Percentiles rank a stretch among this genome's conserved stretches.
These are phyloP conservation scores for Penicillium sp. DNA, from an alignment of 2,329 filamentous ascomycete species.

Conservation along the genomic window DNA sequence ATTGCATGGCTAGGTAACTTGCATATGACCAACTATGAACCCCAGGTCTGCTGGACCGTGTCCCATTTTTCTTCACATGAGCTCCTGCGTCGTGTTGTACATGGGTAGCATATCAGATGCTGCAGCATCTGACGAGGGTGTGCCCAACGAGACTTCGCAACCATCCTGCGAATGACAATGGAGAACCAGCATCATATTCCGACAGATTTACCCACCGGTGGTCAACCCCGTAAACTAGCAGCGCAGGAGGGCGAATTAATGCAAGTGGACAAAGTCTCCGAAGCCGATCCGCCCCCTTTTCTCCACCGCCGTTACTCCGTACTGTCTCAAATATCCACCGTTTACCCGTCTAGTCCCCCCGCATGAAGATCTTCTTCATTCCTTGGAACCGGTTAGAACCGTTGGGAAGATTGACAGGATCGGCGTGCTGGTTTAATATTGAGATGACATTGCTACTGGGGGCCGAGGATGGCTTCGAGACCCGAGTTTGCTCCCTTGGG, in stretches of 20 bases:
- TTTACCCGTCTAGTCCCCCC: background rate
- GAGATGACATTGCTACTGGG: background rate
- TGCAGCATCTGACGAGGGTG: background rate
- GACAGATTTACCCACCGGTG: background rate
- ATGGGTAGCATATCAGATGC: background rate
- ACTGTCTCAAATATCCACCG: background rate
- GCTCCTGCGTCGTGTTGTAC: background rate
- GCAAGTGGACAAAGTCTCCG: background rate
- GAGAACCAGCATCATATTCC: background rate
- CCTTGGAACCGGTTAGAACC: background rate
- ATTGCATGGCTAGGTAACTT: background rate
- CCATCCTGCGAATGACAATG: background rate
- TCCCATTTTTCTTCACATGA: background rate
- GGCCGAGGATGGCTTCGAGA: background rate
- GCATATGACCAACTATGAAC: background rate
- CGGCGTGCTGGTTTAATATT: background rate
- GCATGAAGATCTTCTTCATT: background rate
- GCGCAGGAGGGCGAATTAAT: background rate
- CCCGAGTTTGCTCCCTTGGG: background rate
- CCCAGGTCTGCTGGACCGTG: background rate
- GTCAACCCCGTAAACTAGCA: background rate
- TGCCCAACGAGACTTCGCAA: background rate
- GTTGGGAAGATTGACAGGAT: background rate
- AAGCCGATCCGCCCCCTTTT: background rate
- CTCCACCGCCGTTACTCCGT: background rate